Conservation (phyloP, 306 rosid genomes). For the Senna tora region DNA sequence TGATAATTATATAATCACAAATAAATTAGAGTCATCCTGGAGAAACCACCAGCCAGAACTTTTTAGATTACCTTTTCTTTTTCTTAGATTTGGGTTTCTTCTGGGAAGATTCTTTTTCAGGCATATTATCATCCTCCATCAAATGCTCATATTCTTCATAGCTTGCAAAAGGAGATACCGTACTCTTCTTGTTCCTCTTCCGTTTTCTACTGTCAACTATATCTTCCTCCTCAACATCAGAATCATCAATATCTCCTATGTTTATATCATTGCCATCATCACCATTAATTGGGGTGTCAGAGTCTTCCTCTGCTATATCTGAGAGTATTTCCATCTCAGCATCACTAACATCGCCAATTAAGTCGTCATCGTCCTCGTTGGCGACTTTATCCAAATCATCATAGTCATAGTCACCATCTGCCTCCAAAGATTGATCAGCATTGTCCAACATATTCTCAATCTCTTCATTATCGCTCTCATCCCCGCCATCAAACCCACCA, state of each 20-base stretch:
- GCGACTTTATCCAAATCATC: slow-evolving; percentile 82
- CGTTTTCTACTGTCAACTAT: slow-evolving; percentile 45
- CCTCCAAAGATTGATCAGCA: slow-evolving; percentile 50
- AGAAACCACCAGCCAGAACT: not conserved
- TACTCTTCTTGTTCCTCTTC: slow-evolving; percentile 58
- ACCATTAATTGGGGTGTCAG: slow-evolving; percentile 40
- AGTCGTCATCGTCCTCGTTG: slow-evolving; percentile 77
- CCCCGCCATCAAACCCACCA: slow-evolving; percentile 58
- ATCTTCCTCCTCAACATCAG: slow-evolving; percentile 46
- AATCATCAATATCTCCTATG: slow-evolving; percentile 56
- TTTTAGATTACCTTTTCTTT: slow-evolving; percentile 36
- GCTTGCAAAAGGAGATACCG: slow-evolving; percentile 81
- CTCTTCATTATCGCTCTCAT: slow-evolving; percentile 92
- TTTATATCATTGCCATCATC: slow-evolving; percentile 33
- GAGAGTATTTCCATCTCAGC: slow-evolving; percentile 61
- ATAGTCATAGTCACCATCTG: slow-evolving; percentile 71
- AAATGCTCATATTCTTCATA: slow-evolving; percentile 84
- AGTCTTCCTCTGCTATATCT: slow-evolving; percentile 58
- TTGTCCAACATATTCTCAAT: slow-evolving; percentile 80
- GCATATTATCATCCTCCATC: slow-evolving; percentile 42
- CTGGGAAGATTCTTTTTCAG: slow-evolving; percentile 39
- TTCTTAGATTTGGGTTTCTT: slow-evolving; percentile 42
- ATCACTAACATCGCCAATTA: slow-evolving; percentile 71
- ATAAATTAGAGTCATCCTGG: not conserved
- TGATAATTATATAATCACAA: not conserved